Conservation (phyloP, 1,284 basidiomycete species). For the Papiliotrema fonsecae region DNA sequence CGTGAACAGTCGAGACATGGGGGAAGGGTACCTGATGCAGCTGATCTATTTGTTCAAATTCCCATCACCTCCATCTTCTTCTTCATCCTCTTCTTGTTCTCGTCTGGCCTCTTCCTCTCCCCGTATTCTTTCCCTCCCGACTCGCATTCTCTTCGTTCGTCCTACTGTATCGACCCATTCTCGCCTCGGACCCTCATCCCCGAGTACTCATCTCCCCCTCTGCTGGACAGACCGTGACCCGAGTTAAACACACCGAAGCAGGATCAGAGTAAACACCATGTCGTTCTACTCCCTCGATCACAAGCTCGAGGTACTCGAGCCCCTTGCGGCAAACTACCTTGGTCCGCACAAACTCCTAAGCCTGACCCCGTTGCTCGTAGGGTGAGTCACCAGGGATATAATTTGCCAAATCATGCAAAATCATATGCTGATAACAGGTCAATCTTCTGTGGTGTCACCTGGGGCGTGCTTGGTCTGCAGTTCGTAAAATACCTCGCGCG, state of each 20-base stretch:
- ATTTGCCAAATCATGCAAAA: too few relatives aligned
- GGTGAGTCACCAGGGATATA: not conserved
- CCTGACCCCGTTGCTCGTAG: slow-evolving; percentile 4
- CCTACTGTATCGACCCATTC: too few relatives aligned
- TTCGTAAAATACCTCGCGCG: slow-evolving; percentile 1
- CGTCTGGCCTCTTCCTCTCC: too few relatives aligned
- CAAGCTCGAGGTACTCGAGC: slow-evolving; percentile 1
- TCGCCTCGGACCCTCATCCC: too few relatives aligned
- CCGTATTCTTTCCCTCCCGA: too few relatives aligned
- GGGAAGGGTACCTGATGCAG: too few relatives aligned
- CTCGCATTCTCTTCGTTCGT: too few relatives aligned
- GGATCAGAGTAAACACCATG: not conserved
- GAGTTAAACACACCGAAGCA: not conserved
- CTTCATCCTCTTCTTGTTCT: too few relatives aligned
- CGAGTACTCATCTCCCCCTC: not conserved
- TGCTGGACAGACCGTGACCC: not conserved
- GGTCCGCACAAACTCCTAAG: not conserved
- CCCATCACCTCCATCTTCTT: too few relatives aligned
- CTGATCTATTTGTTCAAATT: too few relatives aligned
- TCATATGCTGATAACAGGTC: not conserved
- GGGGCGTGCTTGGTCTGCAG: slow-evolving; percentile 6
- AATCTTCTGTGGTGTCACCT: slow-evolving; percentile 10
- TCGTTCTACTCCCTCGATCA: not conserved
- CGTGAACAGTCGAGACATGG: too few relatives aligned
- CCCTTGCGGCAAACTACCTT: not conserved